phyloP scores from a whole-genome alignment of 1,284 basidiomycete species.

The Puccinia triticina region DNA sequence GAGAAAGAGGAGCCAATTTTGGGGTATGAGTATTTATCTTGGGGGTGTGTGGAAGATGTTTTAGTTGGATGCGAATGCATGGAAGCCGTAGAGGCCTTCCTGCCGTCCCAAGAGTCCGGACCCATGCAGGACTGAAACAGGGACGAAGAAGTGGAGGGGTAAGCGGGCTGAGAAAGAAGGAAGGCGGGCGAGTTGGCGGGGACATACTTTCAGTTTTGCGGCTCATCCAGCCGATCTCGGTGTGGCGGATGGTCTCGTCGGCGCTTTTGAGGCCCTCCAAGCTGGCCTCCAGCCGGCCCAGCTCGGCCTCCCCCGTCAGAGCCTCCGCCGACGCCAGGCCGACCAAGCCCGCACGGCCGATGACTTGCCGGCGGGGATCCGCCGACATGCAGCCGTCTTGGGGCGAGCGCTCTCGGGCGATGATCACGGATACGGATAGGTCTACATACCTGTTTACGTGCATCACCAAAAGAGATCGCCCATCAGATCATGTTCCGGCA shows the following conservation, averaged over 20 bases:
- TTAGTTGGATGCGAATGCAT: slow-evolving; percentile 28
- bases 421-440: not conserved
- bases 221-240: slow-evolving; percentile 44
- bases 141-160: too few relatives aligned
- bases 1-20: too few relatives aligned
- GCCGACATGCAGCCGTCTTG: not conserved
- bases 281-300: not conserved
- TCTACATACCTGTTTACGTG: slow-evolving; percentile 40
- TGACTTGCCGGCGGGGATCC: not conserved
- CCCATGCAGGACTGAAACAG: slow-evolving; percentile 28
- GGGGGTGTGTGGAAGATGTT: too few relatives aligned
- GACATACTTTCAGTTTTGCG: slow-evolving; percentile 39
- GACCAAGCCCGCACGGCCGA: not conserved
- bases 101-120: slow-evolving; percentile 36
- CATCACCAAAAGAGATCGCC: not conserved
- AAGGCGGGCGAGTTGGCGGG: too few relatives aligned
- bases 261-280: slow-evolving; percentile 14
- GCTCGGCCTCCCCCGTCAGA: not conserved
- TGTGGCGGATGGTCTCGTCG: slow-evolving; percentile 32
- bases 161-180: too few relatives aligned
- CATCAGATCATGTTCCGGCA: not conserved
- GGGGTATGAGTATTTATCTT: too few relatives aligned
- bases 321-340: not conserved
- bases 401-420: not conserved
- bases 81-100: slow-evolving; percentile 40